Percentiles rank a stretch among this genome's conserved stretches.
phyloP scores from a whole-genome alignment of 306 rosid species.

The Lathyrus tuberosus region DNA sequence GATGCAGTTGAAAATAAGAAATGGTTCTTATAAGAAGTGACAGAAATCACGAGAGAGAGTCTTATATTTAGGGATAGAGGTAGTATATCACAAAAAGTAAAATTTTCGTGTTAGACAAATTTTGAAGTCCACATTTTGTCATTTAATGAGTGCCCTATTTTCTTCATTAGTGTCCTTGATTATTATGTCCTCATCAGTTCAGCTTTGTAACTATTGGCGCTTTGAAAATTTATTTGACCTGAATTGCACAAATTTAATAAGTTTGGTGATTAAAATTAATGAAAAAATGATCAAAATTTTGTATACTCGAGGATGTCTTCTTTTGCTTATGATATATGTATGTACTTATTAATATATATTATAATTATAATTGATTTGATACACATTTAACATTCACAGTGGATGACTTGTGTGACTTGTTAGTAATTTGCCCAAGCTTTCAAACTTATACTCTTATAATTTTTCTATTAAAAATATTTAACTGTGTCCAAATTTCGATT shows the following conservation, averaged over 20 bases:
- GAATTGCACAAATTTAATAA: constrained; percentile 21
- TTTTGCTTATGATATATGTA: constrained; percentile 1
- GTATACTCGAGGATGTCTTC: background rate
- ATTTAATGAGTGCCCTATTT: background rate
- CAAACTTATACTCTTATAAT: background rate
- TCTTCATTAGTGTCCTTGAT: background rate
- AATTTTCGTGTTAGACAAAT: constrained; percentile 9
- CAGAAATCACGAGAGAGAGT: too few relatives aligned
- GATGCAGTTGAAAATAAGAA: too few relatives aligned
- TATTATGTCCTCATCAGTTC: background rate
- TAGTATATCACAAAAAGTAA: background rate
- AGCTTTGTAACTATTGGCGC: background rate
- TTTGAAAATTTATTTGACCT: constrained; percentile 4
- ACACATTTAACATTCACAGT: background rate
- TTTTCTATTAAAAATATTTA: constrained; percentile 18
- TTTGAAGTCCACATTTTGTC: constrained; percentile 28
- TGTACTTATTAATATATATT: background rate
- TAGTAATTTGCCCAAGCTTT: constrained; percentile 29
- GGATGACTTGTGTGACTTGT: constrained; percentile 29
- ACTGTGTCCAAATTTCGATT: constrained; percentile 19
- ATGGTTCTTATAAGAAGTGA: too few relatives aligned
- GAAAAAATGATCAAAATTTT: constrained; percentile 21
- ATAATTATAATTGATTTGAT: constrained; percentile 8
- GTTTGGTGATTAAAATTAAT: constrained; percentile 25
- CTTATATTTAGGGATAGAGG: too few relatives aligned